Base-by-base conservation (phyloP, 2,329 filamentous ascomycete species). In the Penicillium glabrum region DNA sequence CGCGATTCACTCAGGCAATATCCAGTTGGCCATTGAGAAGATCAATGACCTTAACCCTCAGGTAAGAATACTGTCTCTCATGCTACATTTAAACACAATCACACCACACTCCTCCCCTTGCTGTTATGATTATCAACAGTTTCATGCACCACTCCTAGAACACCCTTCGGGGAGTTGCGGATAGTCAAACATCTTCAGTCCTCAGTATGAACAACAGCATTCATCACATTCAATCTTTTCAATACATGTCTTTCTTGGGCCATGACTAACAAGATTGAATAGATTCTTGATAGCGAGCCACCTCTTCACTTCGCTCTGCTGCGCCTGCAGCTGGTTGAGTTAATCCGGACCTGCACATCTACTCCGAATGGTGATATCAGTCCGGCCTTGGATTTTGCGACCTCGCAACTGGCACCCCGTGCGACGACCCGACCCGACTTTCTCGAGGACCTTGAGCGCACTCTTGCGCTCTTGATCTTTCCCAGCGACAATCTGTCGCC, bases 141-240 rank as follows among this genome's bases (percentile, higher is more conserved):
- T 93, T 96, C 93, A 99, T 99, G 95, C 95, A 99, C 95, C 95
- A 99, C 95, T 92, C 95, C 91, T 95, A 98, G 67, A 64, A 86
- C 50, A 82, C 82, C 83, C 86, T 87, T 85, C 82, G 82, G 86
- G 86, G 87, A 85, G 78, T 86, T 95, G 95, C 96, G 96, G 93
- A 98, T 80, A 86, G 84, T 79, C 80, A 81, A 79, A 78, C 78
- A 79, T 85, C 87, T 89, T 90, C 87, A 90, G 86, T 90, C 86
- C 85, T 90, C 86, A 89, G 85, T 88, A 92, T 95, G 91, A 96
- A 82, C 83, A 96, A 82, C 83, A 79, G 76, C 65, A 68, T 67
- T 60, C 51, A 53, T 57, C 51, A 57, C 57, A 61, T 63, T 43
- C 52, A 53, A 35, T 26, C 31, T 44, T 50, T 31, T 43, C 49